phyloP scores from a whole-genome alignment of 108 stramenopile genomes.

The Fragilaria crotonensis region DNA sequence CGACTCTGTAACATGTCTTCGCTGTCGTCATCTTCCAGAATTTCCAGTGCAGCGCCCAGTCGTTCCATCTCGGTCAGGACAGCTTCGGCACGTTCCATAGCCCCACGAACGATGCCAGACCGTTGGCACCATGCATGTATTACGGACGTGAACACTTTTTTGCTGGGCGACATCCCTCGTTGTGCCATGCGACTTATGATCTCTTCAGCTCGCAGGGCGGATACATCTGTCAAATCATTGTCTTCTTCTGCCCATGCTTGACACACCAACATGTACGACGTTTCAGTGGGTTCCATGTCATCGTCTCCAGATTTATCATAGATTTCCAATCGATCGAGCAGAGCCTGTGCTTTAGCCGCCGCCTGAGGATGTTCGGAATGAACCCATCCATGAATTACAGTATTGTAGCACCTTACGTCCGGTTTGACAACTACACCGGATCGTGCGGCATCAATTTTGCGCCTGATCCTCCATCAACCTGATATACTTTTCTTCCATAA shows the following conservation, averaged over 20 bases:
- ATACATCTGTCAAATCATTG: constrained; percentile 8
- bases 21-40: neutral
- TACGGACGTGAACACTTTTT: constrained; percentile 29
- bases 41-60: neutral
- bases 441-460: neutral
- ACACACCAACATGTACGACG: constrained; percentile 20
- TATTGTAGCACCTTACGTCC: constrained; percentile 29
- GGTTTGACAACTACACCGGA: constrained; percentile 14
- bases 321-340: constrained; percentile 31
- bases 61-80: constrained; percentile 28
- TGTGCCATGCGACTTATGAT: constrained; percentile 17
- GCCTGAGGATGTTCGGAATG: constrained; percentile 4
- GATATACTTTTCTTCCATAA: constrained; percentile 25
- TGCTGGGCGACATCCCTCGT: constrained; percentile 11
- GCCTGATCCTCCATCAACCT: neutral
- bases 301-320: constrained; percentile 3
- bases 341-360: constrained; percentile 13
- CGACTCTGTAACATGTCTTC: constrained; percentile 6
- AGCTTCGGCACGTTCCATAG: constrained; percentile 24
- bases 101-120: constrained; percentile 16
- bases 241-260: constrained; percentile 30
- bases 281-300: constrained; percentile 10
- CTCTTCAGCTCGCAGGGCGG: constrained; percentile 20
- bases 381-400: constrained; percentile 34
- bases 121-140: constrained; percentile 33